Evolutionary conservation across 2,329 filamentous ascomycete genomes (phyloP), one percentile per base, ranked within the genome.

Genomic region (Mariannaea sp.): DNA sequence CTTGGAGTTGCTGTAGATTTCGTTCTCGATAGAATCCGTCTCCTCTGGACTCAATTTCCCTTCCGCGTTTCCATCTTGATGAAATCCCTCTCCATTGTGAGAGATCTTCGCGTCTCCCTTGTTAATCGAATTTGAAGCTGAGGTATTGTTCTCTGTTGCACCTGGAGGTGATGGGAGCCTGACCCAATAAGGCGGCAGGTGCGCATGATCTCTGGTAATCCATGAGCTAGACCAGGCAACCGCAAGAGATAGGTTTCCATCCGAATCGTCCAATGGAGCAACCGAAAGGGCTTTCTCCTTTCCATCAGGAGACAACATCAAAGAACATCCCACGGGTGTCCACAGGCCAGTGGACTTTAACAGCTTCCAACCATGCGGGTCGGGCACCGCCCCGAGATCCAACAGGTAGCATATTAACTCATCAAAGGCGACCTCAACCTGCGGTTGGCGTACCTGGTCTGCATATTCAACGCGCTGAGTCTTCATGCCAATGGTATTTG

Each of bases 391-490:
- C 2, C 85, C 85, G 7, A 86, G 73, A 65, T 88, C 85, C 2
- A 88, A 68, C 29, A 88, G 70, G 55, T 87, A 87, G 20, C 76
- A 78, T 1, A 88, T 70, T 3, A 88, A 70, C 57, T 85, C 80
- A 53, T 84, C 81, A 60, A 88, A 85, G 0, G 69, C 72, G 2
- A 80, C 70, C 24, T 81, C 79, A 13, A 79, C 78, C 65, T 81
- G 79, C 0, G 79, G 79, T 65, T 81, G 79, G 7, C 78, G 73
- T 7, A 81, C 71, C 65, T 81, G 78, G 49, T 81, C 79, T 7
- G 77, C 80, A 59, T 87, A 88, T 65, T 87, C 83, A 32, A 87
- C 75, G 27, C 85, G 76, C 70, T 86, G 85, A 12, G 81, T 80
- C 64, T 82, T 84, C 49, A 80, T 73, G 1, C 85, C 84, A 19